Evolutionary conservation across 2,329 filamentous ascomycete genomes (phyloP).

Genomic region (Curvularia hawaiiensis): DNA sequence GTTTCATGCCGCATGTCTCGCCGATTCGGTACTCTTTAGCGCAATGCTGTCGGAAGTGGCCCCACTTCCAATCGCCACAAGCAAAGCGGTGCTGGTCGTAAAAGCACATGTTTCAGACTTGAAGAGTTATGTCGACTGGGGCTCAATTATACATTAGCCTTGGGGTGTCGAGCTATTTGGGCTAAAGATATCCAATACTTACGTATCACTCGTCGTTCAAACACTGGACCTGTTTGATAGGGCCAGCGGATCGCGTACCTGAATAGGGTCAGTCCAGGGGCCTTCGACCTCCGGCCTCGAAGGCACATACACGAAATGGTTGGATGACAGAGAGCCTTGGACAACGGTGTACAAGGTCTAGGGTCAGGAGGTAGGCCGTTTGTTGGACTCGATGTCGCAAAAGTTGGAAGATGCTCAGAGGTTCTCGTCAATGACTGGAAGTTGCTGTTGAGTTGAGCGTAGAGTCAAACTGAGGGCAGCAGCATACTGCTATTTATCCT

Average conservation of each 20-base stretch:
- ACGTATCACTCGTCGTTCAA: slow-evolving; percentile 36
- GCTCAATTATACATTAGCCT: slow-evolving; percentile 38
- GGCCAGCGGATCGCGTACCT: slow-evolving; percentile 27
- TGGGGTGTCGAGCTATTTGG: slow-evolving; percentile 36
- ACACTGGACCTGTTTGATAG: slow-evolving; percentile 31
- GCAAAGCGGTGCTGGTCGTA: slow-evolving; percentile 86
- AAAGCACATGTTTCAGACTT: slow-evolving; percentile 77
- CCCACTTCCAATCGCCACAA: slow-evolving; percentile 95
- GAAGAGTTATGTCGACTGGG: slow-evolving; percentile 38
- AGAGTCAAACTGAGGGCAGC: slow-evolving; percentile 30
- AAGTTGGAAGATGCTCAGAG: slow-evolving; percentile 33
- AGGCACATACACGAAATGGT: slow-evolving; percentile 39
- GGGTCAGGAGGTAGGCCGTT: slow-evolving; percentile 28
- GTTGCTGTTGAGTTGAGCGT: slow-evolving; percentile 33
- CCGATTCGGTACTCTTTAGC: slow-evolving; percentile 93
- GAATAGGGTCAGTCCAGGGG: slow-evolving; percentile 39
- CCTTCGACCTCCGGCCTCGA: slow-evolving; percentile 27
- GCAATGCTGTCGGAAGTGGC: slow-evolving; percentile 90
- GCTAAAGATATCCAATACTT: slow-evolving; percentile 30
- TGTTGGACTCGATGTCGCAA: slow-evolving; percentile 37
- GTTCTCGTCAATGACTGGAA: slow-evolving; percentile 38
- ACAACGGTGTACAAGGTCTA: slow-evolving; percentile 14
- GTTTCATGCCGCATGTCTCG: slow-evolving; percentile 93
- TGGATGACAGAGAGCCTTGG: slow-evolving; percentile 35
- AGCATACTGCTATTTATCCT: slow-evolving; percentile 50